Base-by-base conservation (phyloP, 1,139 yeast species). In the Scheffersomyces stambukii region DNA sequence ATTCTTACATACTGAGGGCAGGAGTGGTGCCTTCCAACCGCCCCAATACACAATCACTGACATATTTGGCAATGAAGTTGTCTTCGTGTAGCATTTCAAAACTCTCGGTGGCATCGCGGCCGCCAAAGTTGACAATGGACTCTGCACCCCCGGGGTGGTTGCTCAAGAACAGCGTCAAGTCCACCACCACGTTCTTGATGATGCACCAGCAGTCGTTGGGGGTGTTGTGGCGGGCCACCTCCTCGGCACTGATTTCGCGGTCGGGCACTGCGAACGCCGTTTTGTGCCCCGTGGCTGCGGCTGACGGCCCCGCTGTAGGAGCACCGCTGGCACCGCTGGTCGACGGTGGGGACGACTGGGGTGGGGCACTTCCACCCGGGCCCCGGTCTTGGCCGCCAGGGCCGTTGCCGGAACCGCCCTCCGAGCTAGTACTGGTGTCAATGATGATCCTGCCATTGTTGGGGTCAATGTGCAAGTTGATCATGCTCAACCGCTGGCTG, bases 141-240 rank as follows among this genome's bases (percentile, higher is more conserved):
- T 69, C 67, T 37, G 70, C 72, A 2, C 97, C 98, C 36, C 97
- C 98, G 1, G 97, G 97, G 54, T 91, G 98, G 26, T 76, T 67
- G 14, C 75, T 64, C 33, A 84, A 64, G 49, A 91, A 91, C 19
- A 76, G 74, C 0, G 96, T 82, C 41, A 89, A 70, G 52, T 91
- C 86, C 51, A 86, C 79, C 19, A 84, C 96, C 26, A 82, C 77
- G 30, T 88, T 88, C 42, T 86, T 81, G 35, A 89, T 76, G 7
- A 84, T 78, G 28, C 86, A 81, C 97, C 97, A 89, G 56, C 95
- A 81, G 48, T 82, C 91, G 16, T 65, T 67, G 13, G 62, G 61
- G 6, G 51, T 56, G 52, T 77, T 73, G 57, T 82, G 94, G 43
- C 74, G 66, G n/a, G 75, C 68, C 16, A 83, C 77, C 50, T 76